Conservation (phyloP, 176 grass and related monocot species). For the Carex scoparia region DNA sequence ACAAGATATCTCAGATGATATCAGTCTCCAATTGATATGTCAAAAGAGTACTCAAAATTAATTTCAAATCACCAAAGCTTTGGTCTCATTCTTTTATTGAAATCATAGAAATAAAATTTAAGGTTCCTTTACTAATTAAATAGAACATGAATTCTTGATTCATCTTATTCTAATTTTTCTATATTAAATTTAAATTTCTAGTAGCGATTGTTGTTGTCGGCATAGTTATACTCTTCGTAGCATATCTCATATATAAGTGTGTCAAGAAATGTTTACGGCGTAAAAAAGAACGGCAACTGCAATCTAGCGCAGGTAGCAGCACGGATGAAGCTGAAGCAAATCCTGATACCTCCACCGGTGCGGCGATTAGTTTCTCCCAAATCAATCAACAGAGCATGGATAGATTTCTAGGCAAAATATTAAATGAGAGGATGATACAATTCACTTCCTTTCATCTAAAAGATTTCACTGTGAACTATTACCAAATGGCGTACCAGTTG, state of each 20-base stretch:
- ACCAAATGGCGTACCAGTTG: constrained; percentile 32
- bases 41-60: too few relatives aligned
- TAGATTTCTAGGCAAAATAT: constrained; percentile 29
- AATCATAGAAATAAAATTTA: too few relatives aligned
- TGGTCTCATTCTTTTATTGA: too few relatives aligned
- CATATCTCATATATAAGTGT: constrained; percentile 24
- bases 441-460: constrained; percentile 32
- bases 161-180: background rate
- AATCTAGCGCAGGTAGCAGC: too few relatives aligned
- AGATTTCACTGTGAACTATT: constrained; percentile 44
- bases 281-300: background rate
- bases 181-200: constrained; percentile 6
- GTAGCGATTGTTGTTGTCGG: constrained; percentile 11
- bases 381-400: constrained; percentile 18
- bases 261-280: background rate
- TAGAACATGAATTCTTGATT: background rate
- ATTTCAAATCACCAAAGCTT: too few relatives aligned
- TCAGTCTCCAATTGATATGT: too few relatives aligned
- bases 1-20: too few relatives aligned
- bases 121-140: too few relatives aligned
- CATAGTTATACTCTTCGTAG: background rate
- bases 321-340: background rate
- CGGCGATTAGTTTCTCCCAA: background rate
- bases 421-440: constrained; percentile 35
- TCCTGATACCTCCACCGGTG: background rate